Percentiles rank a stretch among this genome's conserved stretches.
Evolutionary conservation across 139 green algal genomes (phyloP).

Genomic region (Closterium sp.): DNA sequence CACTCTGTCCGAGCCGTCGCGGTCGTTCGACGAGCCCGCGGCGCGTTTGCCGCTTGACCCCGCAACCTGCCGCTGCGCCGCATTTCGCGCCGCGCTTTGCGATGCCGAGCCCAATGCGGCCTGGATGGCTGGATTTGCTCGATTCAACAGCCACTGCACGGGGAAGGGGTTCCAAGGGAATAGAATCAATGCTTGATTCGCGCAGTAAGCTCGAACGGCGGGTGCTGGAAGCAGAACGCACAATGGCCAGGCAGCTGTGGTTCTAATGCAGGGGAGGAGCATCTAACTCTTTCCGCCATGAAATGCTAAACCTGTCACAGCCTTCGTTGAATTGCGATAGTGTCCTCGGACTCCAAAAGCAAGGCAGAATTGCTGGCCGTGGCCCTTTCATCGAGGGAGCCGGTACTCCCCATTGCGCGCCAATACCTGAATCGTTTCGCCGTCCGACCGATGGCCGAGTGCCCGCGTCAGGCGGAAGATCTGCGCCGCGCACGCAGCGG

Average conservation of each 20-base stretch:
- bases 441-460: conserved; percentile 36
- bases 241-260: too few relatives aligned
- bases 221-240: too few relatives aligned
- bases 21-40: background rate
- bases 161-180: background rate
- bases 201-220: too few relatives aligned
- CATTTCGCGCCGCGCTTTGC: background rate
- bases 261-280: too few relatives aligned
- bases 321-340: too few relatives aligned
- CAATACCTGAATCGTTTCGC: conserved; percentile 43
- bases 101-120: background rate
- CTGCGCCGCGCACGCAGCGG: conserved; percentile 17
- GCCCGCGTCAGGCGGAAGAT: conserved; percentile 33
- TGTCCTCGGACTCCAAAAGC: too few relatives aligned
- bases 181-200: too few relatives aligned
- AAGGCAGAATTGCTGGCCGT: too few relatives aligned
- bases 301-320: too few relatives aligned
- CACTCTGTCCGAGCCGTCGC: background rate
- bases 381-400: too few relatives aligned
- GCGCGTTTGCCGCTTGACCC: background rate
- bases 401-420: background rate
- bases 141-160: background rate
- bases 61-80: background rate
- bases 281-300: too few relatives aligned
- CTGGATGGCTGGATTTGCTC: background rate